phyloP scores from a whole-genome alignment of 225 moss, liverwort and hornwort genomes.

The Sphagnum contortum region DNA sequence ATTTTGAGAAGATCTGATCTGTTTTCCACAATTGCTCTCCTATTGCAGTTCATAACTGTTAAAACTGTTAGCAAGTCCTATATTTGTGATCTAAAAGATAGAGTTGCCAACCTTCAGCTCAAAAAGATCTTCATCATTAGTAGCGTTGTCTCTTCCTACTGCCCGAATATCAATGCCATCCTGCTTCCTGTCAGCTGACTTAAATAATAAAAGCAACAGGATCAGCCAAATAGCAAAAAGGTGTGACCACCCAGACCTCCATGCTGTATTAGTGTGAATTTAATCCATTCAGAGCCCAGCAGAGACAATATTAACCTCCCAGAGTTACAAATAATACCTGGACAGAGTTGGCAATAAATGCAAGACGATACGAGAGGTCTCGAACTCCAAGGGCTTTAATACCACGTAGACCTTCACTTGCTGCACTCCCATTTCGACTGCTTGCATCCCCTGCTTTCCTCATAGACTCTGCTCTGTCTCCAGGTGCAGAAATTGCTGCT shows the following conservation, averaged over 20 bases:
- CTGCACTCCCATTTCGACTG: conserved; percentile 34
- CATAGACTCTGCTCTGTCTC: conserved; percentile 81
- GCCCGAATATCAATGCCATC: conserved; percentile 92
- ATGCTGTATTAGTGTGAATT: too few species aligned
- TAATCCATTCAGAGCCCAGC: too few species aligned
- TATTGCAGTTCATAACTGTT: too few species aligned
- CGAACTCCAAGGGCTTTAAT: conserved; percentile 93
- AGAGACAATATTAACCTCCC: too few species aligned
- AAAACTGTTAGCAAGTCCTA: too few species aligned
- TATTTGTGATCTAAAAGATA: too few species aligned
- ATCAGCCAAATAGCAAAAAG: background rate
- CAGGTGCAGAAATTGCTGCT: conserved; percentile 88
- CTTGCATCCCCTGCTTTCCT: conserved; percentile 63
- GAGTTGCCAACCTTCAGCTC: conserved; percentile 46
- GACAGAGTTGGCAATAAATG: conserved; percentile 95
- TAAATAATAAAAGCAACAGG: conserved; percentile 15
- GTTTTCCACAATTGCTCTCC: too few species aligned
- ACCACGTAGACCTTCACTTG: conserved; percentile 80
- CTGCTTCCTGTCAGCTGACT: conserved; percentile 80
- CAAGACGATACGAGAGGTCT: conserved; percentile 92
- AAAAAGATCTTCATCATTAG: conserved; percentile 40
- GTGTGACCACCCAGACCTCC: background rate
- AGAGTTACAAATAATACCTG: conserved; percentile 40
- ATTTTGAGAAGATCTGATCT: too few species aligned
- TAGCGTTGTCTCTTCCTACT: conserved; percentile 48